These are phyloP conservation scores for Teratosphaeria pseudoeucalypti DNA, from an alignment of 2,329 filamentous ascomycete genomes.

Conservation along the genomic window DNA sequence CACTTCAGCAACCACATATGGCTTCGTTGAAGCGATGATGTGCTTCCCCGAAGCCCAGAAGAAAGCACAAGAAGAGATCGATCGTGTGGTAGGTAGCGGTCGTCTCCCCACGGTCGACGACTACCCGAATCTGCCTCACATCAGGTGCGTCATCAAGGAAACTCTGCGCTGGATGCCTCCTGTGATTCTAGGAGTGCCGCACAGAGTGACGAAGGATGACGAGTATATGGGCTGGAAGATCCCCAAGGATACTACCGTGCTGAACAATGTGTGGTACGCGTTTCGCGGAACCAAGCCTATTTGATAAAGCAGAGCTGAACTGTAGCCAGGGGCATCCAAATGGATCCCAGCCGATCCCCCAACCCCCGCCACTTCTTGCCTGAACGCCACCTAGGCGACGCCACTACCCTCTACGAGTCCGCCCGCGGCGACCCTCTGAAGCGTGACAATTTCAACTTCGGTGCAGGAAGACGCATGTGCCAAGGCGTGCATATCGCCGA, in stretches of 20 bases:
- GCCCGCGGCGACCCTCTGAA: constrained; percentile 17
- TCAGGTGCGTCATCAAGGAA: constrained; percentile 25
- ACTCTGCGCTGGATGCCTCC: constrained; percentile 25
- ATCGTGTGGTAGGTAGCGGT: constrained; percentile 29
- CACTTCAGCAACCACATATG: constrained; percentile 21
- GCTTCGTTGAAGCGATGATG: constrained; percentile 20
- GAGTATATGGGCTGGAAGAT: constrained; percentile 30
- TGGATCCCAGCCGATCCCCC: constrained; percentile 14
- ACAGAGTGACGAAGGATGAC: constrained; percentile 25
- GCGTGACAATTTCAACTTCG: constrained; percentile 18
- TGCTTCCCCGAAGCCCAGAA: constrained; percentile 13
- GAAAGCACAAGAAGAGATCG: constrained; percentile 13
- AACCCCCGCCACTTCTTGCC: constrained; percentile 31
- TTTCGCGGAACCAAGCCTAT: background rate
- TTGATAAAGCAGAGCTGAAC: background rate
- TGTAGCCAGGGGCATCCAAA: constrained; percentile 25
- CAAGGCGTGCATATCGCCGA: constrained; percentile 21
- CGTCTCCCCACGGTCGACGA: constrained; percentile 36
- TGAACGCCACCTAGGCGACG: constrained; percentile 26
- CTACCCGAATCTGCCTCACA: constrained; percentile 17
- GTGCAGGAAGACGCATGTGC: constrained; percentile 22
- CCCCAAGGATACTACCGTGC: constrained; percentile 29
- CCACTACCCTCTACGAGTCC: constrained; percentile 15
- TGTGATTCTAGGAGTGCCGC: constrained; percentile 22
- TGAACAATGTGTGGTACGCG: constrained; percentile 26